Evolutionary conservation across 2,329 filamentous ascomycete genomes (phyloP).

Genomic region (Colletotrichum karsti): DNA sequence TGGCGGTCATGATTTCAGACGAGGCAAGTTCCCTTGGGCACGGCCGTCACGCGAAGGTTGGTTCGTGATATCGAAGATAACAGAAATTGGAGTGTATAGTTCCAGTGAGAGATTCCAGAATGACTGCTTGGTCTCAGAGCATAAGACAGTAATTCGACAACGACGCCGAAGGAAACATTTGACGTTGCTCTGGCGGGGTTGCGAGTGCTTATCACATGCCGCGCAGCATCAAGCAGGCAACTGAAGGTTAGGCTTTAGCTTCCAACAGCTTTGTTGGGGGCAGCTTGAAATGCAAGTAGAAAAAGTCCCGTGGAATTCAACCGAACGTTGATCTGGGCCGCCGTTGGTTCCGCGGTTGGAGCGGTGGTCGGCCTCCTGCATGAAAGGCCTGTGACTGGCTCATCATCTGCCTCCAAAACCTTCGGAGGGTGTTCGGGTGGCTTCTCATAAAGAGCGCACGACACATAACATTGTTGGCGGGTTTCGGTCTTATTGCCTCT

Average conservation of each 20-base stretch:
- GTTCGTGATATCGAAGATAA: too few species aligned
- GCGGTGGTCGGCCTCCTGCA: conserved; percentile 15
- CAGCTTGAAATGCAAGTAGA: neutral
- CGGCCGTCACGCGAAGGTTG: too few species aligned
- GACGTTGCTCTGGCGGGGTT: neutral
- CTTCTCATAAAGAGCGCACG: neutral
- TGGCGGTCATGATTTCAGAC: neutral
- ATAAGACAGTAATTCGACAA: neutral
- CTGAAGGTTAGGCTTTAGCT: neutral
- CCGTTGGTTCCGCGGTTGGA: conserved; percentile 5
- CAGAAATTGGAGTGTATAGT: neutral
- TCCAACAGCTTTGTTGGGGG: conserved; percentile 8
- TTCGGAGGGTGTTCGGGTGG: neutral
- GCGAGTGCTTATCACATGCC: conserved; percentile 3
- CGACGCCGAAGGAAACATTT: neutral
- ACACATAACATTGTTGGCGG: too few species aligned
- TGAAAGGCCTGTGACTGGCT: neutral
- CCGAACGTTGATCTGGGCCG: neutral
- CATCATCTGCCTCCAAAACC: neutral
- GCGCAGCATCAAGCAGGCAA: neutral
- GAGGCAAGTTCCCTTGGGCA: too few species aligned
- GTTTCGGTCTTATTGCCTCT: too few species aligned
- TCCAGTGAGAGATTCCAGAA: too few species aligned
- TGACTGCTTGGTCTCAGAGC: neutral
- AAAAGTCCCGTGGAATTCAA: neutral